phyloP scores from a whole-genome alignment of 1,139 yeast genomes.

The Suhomyces ambrosiae region DNA sequence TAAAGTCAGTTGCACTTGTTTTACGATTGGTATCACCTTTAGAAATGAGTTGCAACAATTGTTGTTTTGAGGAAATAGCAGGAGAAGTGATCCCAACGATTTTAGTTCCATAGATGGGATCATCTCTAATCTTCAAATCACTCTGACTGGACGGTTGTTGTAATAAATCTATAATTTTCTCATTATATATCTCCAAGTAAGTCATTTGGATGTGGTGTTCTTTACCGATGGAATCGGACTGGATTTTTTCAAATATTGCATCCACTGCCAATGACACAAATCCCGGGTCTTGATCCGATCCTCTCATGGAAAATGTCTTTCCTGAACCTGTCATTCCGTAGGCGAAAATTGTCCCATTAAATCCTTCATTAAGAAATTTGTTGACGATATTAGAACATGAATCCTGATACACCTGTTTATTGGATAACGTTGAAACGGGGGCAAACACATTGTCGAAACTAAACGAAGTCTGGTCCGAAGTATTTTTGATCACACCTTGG shows the following conservation, averaged over 20 bases:
- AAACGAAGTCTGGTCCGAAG: constrained; percentile 56
- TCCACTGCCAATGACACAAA: constrained; percentile 73
- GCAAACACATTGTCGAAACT: constrained; percentile 77
- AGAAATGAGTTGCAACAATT: constrained; percentile 60
- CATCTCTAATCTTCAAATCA: constrained; percentile 78
- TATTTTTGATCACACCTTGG: constrained; percentile 47
- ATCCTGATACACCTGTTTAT: constrained; percentile 60
- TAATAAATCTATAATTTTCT: constrained; percentile 75
- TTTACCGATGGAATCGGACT: constrained; percentile 26
- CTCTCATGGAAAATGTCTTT: constrained; percentile 90
- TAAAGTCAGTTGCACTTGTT: constrained; percentile 88
- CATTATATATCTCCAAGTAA: constrained; percentile 90
- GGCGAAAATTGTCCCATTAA: constrained; percentile 87
- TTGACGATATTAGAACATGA: constrained; percentile 65
- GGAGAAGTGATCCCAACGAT: constrained; percentile 77
- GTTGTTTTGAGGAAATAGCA: constrained; percentile 55
- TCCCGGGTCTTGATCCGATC: constrained; percentile 68
- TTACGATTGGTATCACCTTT: constrained; percentile 75
- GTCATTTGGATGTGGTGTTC: constrained; percentile 57
- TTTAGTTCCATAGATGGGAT: constrained; percentile 67
- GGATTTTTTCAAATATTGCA: constrained; percentile 60
- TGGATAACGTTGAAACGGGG: constrained; percentile 45
- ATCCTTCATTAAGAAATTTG: constrained; percentile 70
- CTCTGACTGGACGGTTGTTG: constrained; percentile 24
- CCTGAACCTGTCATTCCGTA: constrained; percentile 98